These are phyloP conservation scores for Nematocida sp. DNA, from an alignment of 371 early-diverging fungal species.

Conservation along the genomic window DNA sequence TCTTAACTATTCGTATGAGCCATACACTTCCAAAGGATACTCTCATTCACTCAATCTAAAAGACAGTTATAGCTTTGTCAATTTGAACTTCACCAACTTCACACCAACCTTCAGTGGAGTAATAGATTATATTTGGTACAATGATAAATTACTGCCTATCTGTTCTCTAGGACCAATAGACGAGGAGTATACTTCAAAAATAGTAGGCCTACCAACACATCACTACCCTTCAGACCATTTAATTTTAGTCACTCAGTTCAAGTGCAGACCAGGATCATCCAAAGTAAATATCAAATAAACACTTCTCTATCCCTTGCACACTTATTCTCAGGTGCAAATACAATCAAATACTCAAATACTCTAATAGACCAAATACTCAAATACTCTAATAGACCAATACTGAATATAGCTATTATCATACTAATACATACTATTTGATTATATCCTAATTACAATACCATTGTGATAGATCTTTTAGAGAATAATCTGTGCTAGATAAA, in stretches of 20 bases:
- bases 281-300: slow-evolving; percentile 23
- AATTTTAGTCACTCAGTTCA: slow-evolving; percentile 62
- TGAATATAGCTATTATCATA: too few species aligned
- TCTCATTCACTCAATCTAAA: slow-evolving; percentile 37
- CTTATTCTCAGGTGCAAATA: not conserved
- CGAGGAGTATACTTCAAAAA: slow-evolving; percentile 71
- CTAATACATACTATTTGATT: too few species aligned
- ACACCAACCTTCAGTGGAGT: slow-evolving; percentile 80
- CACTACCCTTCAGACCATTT: slow-evolving; percentile 78
- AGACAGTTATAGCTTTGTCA: slow-evolving; percentile 69
- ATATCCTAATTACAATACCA: too few species aligned
- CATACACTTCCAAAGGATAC: slow-evolving; percentile 68
- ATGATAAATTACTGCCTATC: slow-evolving; percentile 70
- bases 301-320: not conserved
- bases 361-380: too few species aligned
- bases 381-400: too few species aligned
- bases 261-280: slow-evolving; percentile 36
- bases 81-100: slow-evolving; percentile 78
- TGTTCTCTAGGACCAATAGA: slow-evolving; percentile 76
- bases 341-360: too few species aligned
- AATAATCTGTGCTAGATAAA: too few species aligned
- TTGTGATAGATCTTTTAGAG: too few species aligned
- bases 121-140: slow-evolving; percentile 92
- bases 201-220: slow-evolving; percentile 84
- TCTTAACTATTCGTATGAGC: slow-evolving; percentile 71